Evolutionary conservation across 2,329 filamentous ascomycete species (phyloP), one percentile per base, ranked within the genome.

Genomic region (Atkinsonella hypoxylon): DNA sequence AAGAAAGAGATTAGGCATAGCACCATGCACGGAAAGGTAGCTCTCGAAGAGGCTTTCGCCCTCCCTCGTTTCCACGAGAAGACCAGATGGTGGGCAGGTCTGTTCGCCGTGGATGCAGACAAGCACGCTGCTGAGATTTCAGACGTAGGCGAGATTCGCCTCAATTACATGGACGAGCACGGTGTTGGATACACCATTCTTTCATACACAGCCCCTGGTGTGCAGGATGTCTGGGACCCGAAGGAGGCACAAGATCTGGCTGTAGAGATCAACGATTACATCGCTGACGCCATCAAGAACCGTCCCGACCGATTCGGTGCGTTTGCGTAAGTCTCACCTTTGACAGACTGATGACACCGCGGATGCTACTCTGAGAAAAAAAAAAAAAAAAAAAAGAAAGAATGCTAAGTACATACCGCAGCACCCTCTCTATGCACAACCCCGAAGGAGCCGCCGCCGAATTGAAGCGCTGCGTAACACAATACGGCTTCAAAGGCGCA

Each of bases 401-500:
- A 15, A 39, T 12, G 20, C 9, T 20, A 15, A 22, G 10, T 7
- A 9, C 4, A 26, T 20, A 1, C 53, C 11, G 52, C n/a, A 70
- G 68, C 0, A 69, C 69, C 1, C 61, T 76, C 0, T 75, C 73
- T 13, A 76, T 76, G 77, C 76, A 79, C 59, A 65, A 78, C 55
- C 75, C 76, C 0, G 56, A 64, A 0, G 64, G 75, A 49, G 77
- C 77, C 9, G 70, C 71, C 1, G 64, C 62, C 2, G 78, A 81
- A 54, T 67, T 81, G 2, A 61, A 63, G 43, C 69, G 77, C 47
- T 78, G 74, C 48, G 75, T 84, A 5, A 74, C 66, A 1, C 62
- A 80, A 53, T 67, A 75, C 46, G 78, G 79, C n/a, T 83, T 84
- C 67, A 74, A 78, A 53, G 81, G 81, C 2, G 78, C 73, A 3